A percentile compares a stretch with the other conserved stretches of the same genome.
These are phyloP conservation scores for Arthroderma uncinatum DNA, from an alignment of 2,329 filamentous ascomycete species.

Conservation along the genomic window DNA sequence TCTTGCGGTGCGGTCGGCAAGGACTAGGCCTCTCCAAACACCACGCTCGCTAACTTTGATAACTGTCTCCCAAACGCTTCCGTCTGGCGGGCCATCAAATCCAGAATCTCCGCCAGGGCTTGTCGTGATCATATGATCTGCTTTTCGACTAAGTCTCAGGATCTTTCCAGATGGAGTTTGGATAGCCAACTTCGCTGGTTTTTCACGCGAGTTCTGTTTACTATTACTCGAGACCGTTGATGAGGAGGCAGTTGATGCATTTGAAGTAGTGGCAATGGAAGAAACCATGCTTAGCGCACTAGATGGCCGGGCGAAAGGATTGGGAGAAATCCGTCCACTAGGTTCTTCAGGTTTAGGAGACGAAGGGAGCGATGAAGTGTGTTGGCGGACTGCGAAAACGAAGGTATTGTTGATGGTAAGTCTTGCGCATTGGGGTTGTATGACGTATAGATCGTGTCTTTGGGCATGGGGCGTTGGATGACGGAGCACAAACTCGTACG, in stretches of 20 bases:
- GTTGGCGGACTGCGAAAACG: conserved; percentile 89
- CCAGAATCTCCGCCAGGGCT: conserved; percentile 24
- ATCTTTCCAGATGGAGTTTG: conserved; percentile 94
- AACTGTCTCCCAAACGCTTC: conserved; percentile 54
- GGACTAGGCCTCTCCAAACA: conserved; percentile 51
- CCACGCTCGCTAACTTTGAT: conserved; percentile 57
- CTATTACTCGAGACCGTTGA: conserved; percentile 39
- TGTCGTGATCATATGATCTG: conserved; percentile 34
- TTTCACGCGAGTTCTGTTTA: conserved; percentile 36
- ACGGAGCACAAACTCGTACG: conserved; percentile 82
- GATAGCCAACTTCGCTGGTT: conserved; percentile 90
- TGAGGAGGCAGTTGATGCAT: conserved; percentile 17
- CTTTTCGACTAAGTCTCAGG: conserved; percentile 49
- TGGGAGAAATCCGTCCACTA: conserved; percentile 41
- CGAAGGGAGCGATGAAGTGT: conserved; percentile 54
- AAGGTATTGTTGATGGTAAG: conserved; percentile 94
- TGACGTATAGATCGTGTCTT: conserved; percentile 90
- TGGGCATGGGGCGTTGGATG: conserved; percentile 98
- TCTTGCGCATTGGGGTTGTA: conserved; percentile 82
- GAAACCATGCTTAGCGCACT: conserved; percentile 52
- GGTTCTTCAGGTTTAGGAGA: conserved; percentile 27
- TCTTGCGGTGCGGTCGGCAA: conserved; percentile 53
- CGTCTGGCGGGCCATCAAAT: conserved; percentile 35
- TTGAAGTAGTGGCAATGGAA: conserved; percentile 43
- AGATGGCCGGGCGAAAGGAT: conserved; percentile 42